These are phyloP conservation scores for Choanephora cucurbitarum DNA, from an alignment of 371 early-diverging fungal species.

Conservation along the genomic window DNA sequence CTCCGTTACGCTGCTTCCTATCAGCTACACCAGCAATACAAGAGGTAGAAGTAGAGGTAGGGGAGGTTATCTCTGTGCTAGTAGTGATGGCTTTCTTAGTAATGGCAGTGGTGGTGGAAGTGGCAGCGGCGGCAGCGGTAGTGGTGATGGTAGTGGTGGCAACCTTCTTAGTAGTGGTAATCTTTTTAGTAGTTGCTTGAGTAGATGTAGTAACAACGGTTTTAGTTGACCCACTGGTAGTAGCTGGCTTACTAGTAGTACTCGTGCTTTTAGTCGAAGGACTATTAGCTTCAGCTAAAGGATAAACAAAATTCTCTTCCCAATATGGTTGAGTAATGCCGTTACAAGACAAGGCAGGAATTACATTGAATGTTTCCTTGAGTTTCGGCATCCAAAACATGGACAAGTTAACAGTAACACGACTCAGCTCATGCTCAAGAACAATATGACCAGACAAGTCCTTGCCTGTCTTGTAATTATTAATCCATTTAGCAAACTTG, in stretches of 20 bases:
- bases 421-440: constrained; percentile 54
- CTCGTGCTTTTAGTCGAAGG: not conserved
- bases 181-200: not conserved
- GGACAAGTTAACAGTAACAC: constrained; percentile 48
- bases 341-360: constrained; percentile 48
- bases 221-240: too few species aligned
- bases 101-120: not conserved
- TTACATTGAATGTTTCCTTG: constrained; percentile 41
- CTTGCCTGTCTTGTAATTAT: constrained; percentile 35
- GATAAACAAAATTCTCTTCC: constrained; percentile 46
- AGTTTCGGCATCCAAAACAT: constrained; percentile 51
- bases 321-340: constrained; percentile 51
- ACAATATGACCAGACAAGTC: constrained; percentile 40
- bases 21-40: constrained; percentile 22
- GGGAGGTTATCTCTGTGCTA: not conserved
- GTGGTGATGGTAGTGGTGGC: not conserved
- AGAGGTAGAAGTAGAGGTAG: constrained; percentile 9
- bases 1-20: constrained; percentile 15
- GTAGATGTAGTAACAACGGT: constrained; percentile 4
- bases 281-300: constrained; percentile 13
- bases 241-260: not conserved
- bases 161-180: not conserved
- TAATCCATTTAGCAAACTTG: constrained; percentile 45
- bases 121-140: too few species aligned
- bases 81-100: constrained; percentile 1